These are phyloP conservation scores for Rhododendron ferrugineum DNA, from an alignment of 148 eudicot genomes.

Conservation along the genomic window DNA sequence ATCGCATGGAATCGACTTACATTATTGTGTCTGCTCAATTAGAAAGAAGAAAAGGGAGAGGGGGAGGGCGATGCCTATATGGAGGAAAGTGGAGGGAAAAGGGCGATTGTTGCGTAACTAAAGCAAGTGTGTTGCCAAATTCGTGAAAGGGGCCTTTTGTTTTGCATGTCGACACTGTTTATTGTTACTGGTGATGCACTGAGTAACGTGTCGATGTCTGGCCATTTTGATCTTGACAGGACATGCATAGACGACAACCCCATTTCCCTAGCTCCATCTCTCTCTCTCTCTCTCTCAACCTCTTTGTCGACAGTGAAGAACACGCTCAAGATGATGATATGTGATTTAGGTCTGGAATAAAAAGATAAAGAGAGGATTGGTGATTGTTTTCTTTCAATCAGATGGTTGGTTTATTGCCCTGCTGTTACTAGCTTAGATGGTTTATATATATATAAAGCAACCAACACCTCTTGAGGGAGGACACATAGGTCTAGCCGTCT, in stretches of 20 bases:
- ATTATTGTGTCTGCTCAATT: neutral
- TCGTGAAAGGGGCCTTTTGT: neutral
- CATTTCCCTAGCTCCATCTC: neutral
- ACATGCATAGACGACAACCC: neutral
- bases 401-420: no score
- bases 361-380: no score
- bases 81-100: constrained; percentile 17
- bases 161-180: neutral
- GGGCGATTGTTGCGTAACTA: neutral
- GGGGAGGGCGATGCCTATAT: constrained; percentile 3
- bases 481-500: neutral
- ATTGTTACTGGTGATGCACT: neutral
- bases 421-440: neutral
- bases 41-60: neutral
- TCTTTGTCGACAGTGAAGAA: neutral
- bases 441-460: no score
- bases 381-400: no score
- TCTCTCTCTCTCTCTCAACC: neutral
- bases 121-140: neutral
- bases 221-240: constrained; percentile 8
- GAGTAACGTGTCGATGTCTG: neutral
- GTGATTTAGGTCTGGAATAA: no score
- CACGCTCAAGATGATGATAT: neutral
- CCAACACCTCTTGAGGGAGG: neutral
- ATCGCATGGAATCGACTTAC: neutral